phyloP scores from a whole-genome alignment of 257 asterid genomes.

The Ballota nigra region DNA sequence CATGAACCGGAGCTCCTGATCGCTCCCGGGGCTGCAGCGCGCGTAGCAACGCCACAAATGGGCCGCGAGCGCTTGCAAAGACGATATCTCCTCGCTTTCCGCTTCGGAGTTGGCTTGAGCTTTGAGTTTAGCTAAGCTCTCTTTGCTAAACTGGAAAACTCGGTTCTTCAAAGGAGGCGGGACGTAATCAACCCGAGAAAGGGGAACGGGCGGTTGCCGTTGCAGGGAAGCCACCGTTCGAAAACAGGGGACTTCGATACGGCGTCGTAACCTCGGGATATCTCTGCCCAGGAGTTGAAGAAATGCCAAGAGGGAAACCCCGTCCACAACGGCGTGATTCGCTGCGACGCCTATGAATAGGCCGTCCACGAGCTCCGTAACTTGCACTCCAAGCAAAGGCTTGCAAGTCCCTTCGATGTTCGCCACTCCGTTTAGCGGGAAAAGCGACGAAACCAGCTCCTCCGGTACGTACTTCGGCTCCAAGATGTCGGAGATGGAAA shows the following conservation, averaged over 20 bases:
- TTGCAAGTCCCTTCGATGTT: constrained; percentile 29
- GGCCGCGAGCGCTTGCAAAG: constrained; percentile 46
- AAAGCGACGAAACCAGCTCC: constrained; percentile 26
- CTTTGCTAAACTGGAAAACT: constrained; percentile 35
- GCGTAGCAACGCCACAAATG: constrained; percentile 37
- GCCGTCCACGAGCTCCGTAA: constrained; percentile 40
- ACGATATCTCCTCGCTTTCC: constrained; percentile 21
- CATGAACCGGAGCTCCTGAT: background rate
- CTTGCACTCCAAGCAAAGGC: constrained; percentile 42
- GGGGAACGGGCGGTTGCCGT: background rate
- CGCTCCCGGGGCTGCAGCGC: background rate
- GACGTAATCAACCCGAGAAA: constrained; percentile 2
- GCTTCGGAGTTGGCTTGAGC: constrained; percentile 35
- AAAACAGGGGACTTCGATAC: constrained; percentile 29
- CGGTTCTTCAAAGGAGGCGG: constrained; percentile 21
- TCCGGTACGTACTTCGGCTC: constrained; percentile 15
- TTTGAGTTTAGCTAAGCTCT: constrained; percentile 27
- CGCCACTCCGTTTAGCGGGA: constrained; percentile 23
- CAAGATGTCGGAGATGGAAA: constrained; percentile 23
- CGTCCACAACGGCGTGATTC: constrained; percentile 34
- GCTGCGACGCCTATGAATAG: constrained; percentile 32
- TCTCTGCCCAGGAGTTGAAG: constrained; percentile 49
- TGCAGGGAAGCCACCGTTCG: constrained; percentile 26
- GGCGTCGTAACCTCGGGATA: constrained; percentile 25
- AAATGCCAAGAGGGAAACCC: constrained; percentile 46